Evolutionary conservation across 2,329 filamentous ascomycete species (phyloP).

Genomic region (Colletotrichum chlorophyti): DNA sequence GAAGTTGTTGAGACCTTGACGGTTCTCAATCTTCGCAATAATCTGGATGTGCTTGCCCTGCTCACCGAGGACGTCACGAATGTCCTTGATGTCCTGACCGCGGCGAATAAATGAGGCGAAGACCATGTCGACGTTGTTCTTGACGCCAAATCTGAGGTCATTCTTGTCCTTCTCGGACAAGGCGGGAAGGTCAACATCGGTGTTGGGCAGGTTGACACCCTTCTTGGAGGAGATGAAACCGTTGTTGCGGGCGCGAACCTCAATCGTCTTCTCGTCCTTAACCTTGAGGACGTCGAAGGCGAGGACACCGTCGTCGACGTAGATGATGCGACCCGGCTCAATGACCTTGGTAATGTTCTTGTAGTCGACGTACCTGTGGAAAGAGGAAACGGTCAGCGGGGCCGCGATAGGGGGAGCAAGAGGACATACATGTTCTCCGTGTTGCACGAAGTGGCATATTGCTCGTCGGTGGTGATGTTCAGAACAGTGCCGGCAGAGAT

Average conservation of each 20-base stretch:
- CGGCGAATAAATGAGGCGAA: constrained; percentile 98
- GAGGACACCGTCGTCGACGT: constrained; percentile 97
- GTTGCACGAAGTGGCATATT: constrained; percentile 84
- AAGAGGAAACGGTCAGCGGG: neutral
- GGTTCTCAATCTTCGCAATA: constrained; percentile 99
- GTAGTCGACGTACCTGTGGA: constrained; percentile 89
- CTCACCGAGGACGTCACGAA: constrained; percentile 88
- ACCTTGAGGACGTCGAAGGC: constrained; percentile 93
- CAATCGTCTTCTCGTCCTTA: constrained; percentile 86
- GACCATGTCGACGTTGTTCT: constrained; percentile 99
- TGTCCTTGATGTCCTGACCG: constrained; percentile 89
- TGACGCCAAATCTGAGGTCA: constrained; percentile 93
- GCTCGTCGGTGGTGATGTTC: constrained; percentile 96
- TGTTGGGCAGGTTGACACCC: constrained; percentile 98
- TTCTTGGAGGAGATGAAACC: constrained; percentile 99
- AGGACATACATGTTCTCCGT: constrained; percentile 87
- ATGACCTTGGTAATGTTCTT: constrained; percentile 99
- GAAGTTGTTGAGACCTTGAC: constrained; percentile 99
- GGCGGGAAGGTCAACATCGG: constrained; percentile 95
- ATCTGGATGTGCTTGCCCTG: constrained; percentile 98
- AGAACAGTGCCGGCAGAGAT: constrained; percentile 84
- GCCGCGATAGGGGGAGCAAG: constrained; percentile 1
- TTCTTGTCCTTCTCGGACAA: constrained; percentile 98
- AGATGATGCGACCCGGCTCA: constrained; percentile 87
- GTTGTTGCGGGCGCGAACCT: constrained; percentile 91